These are phyloP conservation scores for Mycena vitilis DNA, from an alignment of 768 basidiomycete genomes.

Conservation along the genomic window DNA sequence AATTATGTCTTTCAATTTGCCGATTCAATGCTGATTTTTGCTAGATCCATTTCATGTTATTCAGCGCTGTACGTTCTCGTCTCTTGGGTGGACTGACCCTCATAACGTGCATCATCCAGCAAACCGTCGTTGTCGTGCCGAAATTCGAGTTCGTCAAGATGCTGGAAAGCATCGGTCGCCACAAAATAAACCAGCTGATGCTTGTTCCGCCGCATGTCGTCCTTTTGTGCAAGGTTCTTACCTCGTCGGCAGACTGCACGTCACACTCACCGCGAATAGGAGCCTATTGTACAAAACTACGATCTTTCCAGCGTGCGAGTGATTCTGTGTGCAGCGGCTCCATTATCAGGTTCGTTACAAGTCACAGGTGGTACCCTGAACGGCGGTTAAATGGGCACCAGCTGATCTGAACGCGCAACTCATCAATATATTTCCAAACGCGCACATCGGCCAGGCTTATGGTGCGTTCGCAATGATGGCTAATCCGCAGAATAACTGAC, in stretches of 20 bases:
- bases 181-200: conserved; percentile 52
- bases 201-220: conserved; percentile 51
- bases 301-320: conserved; percentile 45
- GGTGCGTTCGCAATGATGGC: conserved; percentile 34
- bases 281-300: conserved; percentile 47
- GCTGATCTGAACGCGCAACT: conserved; percentile 46
- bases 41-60: conserved; percentile 23
- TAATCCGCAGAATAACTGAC: neutral
- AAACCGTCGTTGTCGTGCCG: conserved; percentile 55
- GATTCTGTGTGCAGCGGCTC: conserved; percentile 49
- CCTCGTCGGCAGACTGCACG: neutral
- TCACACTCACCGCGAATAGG: conserved; percentile 34
- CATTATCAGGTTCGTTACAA: conserved; percentile 34
- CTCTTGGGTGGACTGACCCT: neutral
- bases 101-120: conserved; percentile 29
- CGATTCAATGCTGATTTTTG: neutral
- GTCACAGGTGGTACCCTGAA: neutral
- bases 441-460: conserved; percentile 49
- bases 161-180: conserved; percentile 53
- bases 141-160: conserved; percentile 55
- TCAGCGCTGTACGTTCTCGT: conserved; percentile 15
- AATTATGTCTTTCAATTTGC: neutral
- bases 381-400: conserved; percentile 7
- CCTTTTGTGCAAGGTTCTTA: conserved; percentile 45
- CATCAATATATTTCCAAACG: conserved; percentile 44